Conservation (phyloP, 2,329 filamentous ascomycete species). For the Myriangium duriaei region DNA sequence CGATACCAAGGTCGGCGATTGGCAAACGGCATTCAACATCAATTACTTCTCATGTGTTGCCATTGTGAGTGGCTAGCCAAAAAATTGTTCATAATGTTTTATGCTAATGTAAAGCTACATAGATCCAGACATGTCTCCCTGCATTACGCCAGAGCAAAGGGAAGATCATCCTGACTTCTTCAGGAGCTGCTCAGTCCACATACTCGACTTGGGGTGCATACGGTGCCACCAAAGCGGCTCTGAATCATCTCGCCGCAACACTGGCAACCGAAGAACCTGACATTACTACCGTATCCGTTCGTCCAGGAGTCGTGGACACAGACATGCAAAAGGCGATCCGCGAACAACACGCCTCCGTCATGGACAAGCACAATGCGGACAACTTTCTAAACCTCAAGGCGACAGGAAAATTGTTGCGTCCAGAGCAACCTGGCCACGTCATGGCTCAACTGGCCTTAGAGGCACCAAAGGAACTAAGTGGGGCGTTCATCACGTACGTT, state of each 20-base stretch:
- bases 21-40: conserved; percentile 63
- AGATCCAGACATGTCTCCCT: conserved; percentile 60
- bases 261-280: conserved; percentile 64
- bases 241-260: conserved; percentile 67
- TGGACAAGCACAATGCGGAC: conserved; percentile 45
- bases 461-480: conserved; percentile 55
- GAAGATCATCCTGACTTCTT: conserved; percentile 65
- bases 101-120: background rate
- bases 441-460: conserved; percentile 66
- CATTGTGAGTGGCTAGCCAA: conserved; percentile 46
- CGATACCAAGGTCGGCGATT: conserved; percentile 57
- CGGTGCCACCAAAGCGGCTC: conserved; percentile 67
- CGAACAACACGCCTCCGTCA: conserved; percentile 51
- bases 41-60: conserved; percentile 79
- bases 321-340: conserved; percentile 80
- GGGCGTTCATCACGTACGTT: conserved; percentile 56
- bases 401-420: conserved; percentile 59
- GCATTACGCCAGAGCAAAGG: conserved; percentile 57
- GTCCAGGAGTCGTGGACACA: conserved; percentile 75
- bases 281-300: conserved; percentile 58
- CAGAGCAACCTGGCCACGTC: conserved; percentile 74
- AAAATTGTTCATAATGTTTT: conserved; percentile 1
- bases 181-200: conserved; percentile 55
- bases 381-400: conserved; percentile 60
- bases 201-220: conserved; percentile 71